phyloP scores from a whole-genome alignment of 2,329 filamentous ascomycete genomes.

The Alternaria longipes region DNA sequence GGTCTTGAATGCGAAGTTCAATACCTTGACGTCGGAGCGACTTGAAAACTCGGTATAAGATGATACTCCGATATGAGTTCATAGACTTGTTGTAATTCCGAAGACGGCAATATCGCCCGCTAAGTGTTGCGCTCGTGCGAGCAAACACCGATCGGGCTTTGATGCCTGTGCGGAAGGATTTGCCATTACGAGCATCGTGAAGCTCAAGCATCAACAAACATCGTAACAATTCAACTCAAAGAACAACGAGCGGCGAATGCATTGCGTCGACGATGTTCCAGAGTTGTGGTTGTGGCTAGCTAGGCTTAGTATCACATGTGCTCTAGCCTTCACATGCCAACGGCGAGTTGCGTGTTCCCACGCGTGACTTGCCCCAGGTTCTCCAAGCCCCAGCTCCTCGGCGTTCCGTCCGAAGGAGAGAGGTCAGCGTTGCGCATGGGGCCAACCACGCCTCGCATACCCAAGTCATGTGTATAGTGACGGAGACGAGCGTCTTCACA shows the following conservation, averaged over 20 bases:
- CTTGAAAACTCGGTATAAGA: conserved; percentile 3
- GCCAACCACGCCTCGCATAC: conserved; percentile 17
- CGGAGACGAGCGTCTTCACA: conserved; percentile 32
- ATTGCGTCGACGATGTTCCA: conserved; percentile 5
- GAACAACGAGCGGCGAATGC: neutral
- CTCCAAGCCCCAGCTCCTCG: conserved; percentile 17
- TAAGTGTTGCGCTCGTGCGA: conserved; percentile 20
- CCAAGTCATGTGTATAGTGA: conserved; percentile 24
- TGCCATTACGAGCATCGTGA: conserved; percentile 27
- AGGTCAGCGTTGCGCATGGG: conserved; percentile 21
- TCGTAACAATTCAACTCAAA: neutral
- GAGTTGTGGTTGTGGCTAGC: neutral
- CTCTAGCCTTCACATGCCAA: conserved; percentile 37
- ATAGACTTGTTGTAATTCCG: neutral
- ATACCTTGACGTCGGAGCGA: neutral
- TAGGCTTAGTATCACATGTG: conserved; percentile 17
- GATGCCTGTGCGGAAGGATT: conserved; percentile 28
- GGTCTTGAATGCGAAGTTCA: neutral
- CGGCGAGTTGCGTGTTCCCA: conserved; percentile 6
- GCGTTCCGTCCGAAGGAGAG: conserved; percentile 13
- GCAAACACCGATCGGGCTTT: conserved; percentile 41
- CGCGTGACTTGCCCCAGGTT: conserved; percentile 35
- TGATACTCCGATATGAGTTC: neutral
- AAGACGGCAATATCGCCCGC: conserved; percentile 35
- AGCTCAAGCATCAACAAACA: neutral